Percentiles rank a stretch among this genome's conserved stretches.
Conservation (phyloP, 169 alveolate genomes). For the Cryptosporidium meleagridis region DNA sequence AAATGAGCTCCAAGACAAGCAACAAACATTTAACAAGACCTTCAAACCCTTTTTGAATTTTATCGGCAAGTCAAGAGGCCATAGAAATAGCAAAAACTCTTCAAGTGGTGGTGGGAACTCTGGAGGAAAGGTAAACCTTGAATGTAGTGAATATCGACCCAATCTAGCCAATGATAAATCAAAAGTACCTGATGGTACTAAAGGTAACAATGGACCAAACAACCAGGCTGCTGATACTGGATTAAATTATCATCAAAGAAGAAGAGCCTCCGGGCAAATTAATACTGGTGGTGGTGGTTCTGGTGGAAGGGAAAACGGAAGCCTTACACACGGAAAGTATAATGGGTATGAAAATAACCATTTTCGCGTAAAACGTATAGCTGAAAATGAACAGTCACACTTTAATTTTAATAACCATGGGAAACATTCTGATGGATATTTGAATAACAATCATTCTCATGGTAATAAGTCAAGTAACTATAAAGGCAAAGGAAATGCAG, state of each 20-base stretch:
- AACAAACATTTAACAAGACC: neutral
- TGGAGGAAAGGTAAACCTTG: neutral
- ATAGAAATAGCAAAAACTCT: constrained; percentile 5
- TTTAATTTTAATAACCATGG: neutral
- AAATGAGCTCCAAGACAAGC: neutral
- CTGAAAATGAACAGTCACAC: neutral
- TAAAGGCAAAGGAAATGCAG: neutral
- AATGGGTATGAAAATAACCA: neutral
- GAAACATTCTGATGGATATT: neutral
- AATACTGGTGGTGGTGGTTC: too few species aligned
- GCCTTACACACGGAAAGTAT: neutral
- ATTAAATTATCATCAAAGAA: neutral
- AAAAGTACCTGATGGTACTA: neutral
- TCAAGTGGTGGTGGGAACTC: neutral
- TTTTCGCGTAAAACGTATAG: neutral
- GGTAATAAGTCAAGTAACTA: neutral
- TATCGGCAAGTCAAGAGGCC: neutral
- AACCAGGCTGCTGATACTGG: neutral
- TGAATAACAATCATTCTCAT: neutral
- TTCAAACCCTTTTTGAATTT: neutral
- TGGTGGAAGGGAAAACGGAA: neutral
- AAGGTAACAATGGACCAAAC: neutral
- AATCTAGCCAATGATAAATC: neutral
- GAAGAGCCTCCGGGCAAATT: neutral
- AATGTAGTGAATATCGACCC: neutral